Conservation (phyloP, 2,329 filamentous ascomycete genomes). For the Fusarium pseudocircinatum region DNA sequence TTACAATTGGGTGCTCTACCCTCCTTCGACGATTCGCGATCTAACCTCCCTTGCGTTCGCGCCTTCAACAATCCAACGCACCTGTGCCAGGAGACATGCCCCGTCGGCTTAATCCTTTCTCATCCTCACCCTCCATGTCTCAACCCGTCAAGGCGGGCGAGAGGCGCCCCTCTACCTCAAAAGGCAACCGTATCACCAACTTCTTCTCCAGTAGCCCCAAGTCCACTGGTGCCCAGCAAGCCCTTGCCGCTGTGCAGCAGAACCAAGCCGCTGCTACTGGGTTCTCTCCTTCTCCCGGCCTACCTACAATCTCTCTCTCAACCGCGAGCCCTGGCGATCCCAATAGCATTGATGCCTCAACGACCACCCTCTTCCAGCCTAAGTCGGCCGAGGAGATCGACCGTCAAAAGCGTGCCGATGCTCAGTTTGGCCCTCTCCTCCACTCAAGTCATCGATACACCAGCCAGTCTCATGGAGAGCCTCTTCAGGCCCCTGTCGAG, state of each 20-base stretch:
- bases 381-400: conserved; percentile 85
- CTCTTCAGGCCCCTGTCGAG: conserved; percentile 84
- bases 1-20: not conserved
- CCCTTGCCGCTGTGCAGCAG: conserved; percentile 74
- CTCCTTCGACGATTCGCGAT: conserved; percentile 15
- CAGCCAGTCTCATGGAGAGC: conserved; percentile 84
- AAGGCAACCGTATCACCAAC: conserved; percentile 80
- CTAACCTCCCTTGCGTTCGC: conserved; percentile 7
- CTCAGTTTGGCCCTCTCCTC: conserved; percentile 89
- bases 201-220: conserved; percentile 86
- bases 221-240: conserved; percentile 73
- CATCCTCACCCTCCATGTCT: conserved; percentile 59
- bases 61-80: conserved; percentile 16
- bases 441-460: conserved; percentile 86
- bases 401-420: conserved; percentile 79
- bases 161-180: conserved; percentile 70
- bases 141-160: conserved; percentile 61
- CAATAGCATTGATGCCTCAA: conserved; percentile 76
- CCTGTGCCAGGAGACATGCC: conserved; percentile 60
- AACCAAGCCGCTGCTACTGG: conserved; percentile 61
- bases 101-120: conserved; percentile 69
- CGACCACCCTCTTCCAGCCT: conserved; percentile 85
- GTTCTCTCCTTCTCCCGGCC: conserved; percentile 76
- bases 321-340: conserved; percentile 81
- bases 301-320: conserved; percentile 92